Conservation (phyloP, 73 alveolate species). For the Symbiodinium natans region DNA sequence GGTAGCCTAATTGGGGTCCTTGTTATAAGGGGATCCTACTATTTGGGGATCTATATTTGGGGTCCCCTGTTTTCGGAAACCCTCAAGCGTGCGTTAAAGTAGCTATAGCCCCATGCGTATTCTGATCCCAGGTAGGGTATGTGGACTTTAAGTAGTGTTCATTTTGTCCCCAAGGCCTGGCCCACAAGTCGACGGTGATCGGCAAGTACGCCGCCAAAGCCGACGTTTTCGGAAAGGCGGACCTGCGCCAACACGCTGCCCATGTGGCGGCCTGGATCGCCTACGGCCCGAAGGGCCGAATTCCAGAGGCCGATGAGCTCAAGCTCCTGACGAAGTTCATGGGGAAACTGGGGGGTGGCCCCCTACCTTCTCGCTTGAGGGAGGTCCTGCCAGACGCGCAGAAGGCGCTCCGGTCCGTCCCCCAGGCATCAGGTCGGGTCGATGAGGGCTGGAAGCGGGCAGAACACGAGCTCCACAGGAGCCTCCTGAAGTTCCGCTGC, state of each 20-base stretch:
- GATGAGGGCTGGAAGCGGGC: not conserved
- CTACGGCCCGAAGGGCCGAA: not conserved
- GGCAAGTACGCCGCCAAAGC: too few species aligned
- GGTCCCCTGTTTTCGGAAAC: too few species aligned
- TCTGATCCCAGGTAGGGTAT: too few species aligned
- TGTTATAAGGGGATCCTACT: too few species aligned
- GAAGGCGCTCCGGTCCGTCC: not conserved
- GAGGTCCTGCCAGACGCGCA: not conserved
- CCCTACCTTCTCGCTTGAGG: not conserved
- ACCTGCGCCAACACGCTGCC: not conserved
- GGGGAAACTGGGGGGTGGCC: not conserved
- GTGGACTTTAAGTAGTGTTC: too few species aligned
- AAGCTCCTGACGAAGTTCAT: not conserved
- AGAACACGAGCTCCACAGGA: not conserved
- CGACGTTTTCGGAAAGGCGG: not conserved
- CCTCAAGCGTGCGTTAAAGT: too few species aligned
- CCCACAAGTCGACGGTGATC: too few species aligned
- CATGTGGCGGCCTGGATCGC: not conserved
- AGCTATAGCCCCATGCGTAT: too few species aligned
- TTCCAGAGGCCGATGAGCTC: not conserved
- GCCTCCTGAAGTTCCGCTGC: not conserved
- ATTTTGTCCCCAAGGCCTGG: too few species aligned
- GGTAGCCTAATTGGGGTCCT: too few species aligned
- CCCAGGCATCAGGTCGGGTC: not conserved
- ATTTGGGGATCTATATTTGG: too few species aligned